These are phyloP conservation scores for Mycena galopus DNA, from an alignment of 768 basidiomycete species.

Conservation along the genomic window DNA sequence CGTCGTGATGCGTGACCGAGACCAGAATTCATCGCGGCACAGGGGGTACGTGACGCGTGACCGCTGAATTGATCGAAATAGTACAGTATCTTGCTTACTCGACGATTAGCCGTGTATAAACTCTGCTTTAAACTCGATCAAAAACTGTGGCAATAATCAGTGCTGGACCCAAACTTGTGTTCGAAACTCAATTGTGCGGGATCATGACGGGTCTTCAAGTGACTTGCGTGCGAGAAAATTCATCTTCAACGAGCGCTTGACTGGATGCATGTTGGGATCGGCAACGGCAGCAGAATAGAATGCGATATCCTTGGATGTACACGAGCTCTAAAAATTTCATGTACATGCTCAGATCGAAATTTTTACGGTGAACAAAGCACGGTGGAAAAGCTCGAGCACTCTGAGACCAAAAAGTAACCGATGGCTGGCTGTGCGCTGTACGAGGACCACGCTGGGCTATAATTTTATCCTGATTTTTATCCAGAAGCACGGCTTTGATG, in stretches of 20 bases:
- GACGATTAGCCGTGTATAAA: too few relatives aligned
- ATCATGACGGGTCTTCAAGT: constrained; percentile 1
- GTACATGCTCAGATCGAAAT: not conserved
- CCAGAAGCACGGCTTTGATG: not conserved
- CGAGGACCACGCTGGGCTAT: not conserved
- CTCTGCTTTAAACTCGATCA: too few relatives aligned
- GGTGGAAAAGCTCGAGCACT: not conserved
- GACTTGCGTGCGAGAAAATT: not conserved
- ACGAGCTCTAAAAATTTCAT: not conserved
- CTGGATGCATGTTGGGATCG: not conserved
- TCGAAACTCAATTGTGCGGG: not conserved
- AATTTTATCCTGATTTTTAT: not conserved
- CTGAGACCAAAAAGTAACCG: not conserved
- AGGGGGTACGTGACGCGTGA: too few relatives aligned
- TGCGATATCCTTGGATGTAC: not conserved
- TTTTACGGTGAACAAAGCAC: not conserved
- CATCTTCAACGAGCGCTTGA: not conserved
- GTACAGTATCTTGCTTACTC: too few relatives aligned
- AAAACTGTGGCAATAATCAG: not conserved
- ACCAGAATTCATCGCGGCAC: too few relatives aligned
- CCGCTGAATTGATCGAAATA: too few relatives aligned
- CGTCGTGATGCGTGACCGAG: too few relatives aligned
- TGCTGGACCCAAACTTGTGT: constrained; percentile 1
- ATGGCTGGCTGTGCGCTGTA: not conserved
- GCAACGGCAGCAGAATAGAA: not conserved